These are phyloP conservation scores for Cryptococcus sp. DNA, from an alignment of 1,284 basidiomycete genomes.

Conservation along the genomic window DNA sequence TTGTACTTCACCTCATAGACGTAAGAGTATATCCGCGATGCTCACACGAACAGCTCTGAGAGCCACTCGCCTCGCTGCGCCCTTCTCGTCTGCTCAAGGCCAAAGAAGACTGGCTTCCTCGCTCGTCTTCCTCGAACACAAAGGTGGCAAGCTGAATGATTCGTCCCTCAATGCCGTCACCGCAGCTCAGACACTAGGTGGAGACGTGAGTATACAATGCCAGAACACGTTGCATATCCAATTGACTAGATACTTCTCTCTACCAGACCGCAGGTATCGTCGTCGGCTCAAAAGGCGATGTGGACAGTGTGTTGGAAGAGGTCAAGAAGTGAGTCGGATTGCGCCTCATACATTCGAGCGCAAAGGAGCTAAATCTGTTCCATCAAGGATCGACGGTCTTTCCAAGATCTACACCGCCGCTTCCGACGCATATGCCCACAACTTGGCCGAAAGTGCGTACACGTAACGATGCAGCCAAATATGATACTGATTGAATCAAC, in stretches of 20 bases:
- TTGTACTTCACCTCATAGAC: no score
- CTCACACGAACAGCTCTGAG: conserved; percentile 15
- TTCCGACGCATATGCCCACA: conserved; percentile 52
- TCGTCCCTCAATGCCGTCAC: conserved; percentile 86
- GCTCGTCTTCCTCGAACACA: conserved; percentile 86
- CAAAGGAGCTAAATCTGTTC: neutral
- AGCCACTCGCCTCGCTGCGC: conserved; percentile 11
- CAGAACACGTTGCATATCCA: neutral
- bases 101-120: conserved; percentile 55
- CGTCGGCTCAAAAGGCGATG: conserved; percentile 70
- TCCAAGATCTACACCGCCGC: conserved; percentile 54
- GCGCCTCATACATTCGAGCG: no score
- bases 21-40: conserved; percentile 3
- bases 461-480: neutral
- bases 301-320: conserved; percentile 69
- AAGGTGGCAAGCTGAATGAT: conserved; percentile 75
- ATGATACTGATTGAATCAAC: neutral
- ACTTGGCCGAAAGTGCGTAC: conserved; percentile 54
- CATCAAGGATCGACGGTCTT: conserved; percentile 51
- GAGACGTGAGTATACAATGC: conserved; percentile 53
- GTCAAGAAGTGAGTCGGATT: conserved; percentile 68
- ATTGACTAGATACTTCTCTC: neutral
- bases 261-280: conserved; percentile 79
- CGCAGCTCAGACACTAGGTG: conserved; percentile 76
- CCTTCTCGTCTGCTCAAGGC: conserved; percentile 6